Percentiles rank a stretch among this genome's conserved stretches.
Evolutionary conservation across 257 asterid genomes (phyloP).

Genomic region (Solanum bukasovii): DNA sequence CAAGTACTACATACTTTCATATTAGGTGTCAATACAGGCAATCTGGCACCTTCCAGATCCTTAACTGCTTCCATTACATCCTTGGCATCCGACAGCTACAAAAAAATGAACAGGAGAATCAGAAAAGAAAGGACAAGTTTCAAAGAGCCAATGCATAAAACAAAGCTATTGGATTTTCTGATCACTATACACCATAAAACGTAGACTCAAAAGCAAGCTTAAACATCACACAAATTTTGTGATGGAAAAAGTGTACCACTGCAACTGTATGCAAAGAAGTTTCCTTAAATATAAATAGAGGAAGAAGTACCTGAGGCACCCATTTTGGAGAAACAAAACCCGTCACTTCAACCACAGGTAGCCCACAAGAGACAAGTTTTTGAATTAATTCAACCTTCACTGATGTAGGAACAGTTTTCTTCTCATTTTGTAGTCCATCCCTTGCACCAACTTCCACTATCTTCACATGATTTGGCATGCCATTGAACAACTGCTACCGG

Average conservation of each 20-base stretch:
- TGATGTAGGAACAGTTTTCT: conserved; percentile 61
- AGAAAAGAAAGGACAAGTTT: conserved; percentile 1
- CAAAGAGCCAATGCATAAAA: background rate
- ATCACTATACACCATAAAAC: background rate
- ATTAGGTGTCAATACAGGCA: conserved; percentile 88
- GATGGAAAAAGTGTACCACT: background rate
- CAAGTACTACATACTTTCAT: conserved; percentile 39
- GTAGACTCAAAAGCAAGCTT: background rate
- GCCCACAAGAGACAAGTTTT: conserved; percentile 66
- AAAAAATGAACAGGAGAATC: conserved; percentile 2
- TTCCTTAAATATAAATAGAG: background rate
- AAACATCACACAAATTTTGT: background rate
- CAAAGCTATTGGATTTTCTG: background rate
- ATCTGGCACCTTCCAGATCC: conserved; percentile 57
- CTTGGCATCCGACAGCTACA: conserved; percentile 85
- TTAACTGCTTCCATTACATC: conserved; percentile 77
- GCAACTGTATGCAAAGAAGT: background rate
- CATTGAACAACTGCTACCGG: conserved; percentile 45
- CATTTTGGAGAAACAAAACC: conserved; percentile 96
- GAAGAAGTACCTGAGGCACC: conserved; percentile 85
- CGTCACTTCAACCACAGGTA: conserved; percentile 87
- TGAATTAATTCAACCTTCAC: conserved; percentile 67
- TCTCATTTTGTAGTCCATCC: conserved; percentile 92
- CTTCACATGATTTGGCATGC: conserved; percentile 68
- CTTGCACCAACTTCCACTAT: conserved; percentile 96